Evolutionary conservation across 495 filamentous ascomycete genomes (phyloP), one percentile per base, ranked within the genome.

Genomic region (Cercophora scortea): DNA sequence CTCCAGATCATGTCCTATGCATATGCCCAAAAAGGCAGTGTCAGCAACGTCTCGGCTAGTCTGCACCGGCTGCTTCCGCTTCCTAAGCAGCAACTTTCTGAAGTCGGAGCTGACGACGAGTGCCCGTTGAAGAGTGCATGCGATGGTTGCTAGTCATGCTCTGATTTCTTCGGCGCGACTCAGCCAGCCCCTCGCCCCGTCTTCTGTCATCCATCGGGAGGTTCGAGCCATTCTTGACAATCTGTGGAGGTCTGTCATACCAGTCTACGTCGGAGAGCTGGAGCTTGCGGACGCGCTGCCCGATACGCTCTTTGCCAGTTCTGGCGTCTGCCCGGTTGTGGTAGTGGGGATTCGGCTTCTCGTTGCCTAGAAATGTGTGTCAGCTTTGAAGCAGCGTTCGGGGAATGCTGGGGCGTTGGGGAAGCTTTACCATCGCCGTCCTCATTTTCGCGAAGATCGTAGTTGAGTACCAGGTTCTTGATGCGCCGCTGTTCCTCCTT

Each of bases 201-300:
- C 25, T 56, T 43, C 17, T 36, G 48, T 33, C 55, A 4, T 51
- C 49, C 15, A 34, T 13, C 16, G 47, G 19, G 34, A 33, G 34
- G 15, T 16, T n/a, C 47, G 7, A n/a, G 47, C 16, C 33, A 35
- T 6, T 32, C 42, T 34, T 15, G n/a, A 33, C n/a, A 15, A n/a
- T 35, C 62, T 54, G 44, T 41, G 45, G 54, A 56, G 45, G 11
- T 58, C 50, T 53, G 45, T 50, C 75, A 71, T 92, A 96, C 93
- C 93, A 98, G 67, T 98, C 92, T 65, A 98, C 88, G 65, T 97
- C 93, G 64, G 88, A 95, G 45, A 97, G 79, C 62, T 97, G 92
- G 51, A 98, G 75, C 67, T 95, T 95, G 61, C 92, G 81, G 36
- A 90, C 83, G 12, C 92, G 86, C 65, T 95, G 90, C 49, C 86